Evolutionary conservation across 2,329 filamentous ascomycete species (phyloP), one percentile per base, ranked within the genome.

Genomic region (Colletotrichum gloeosporioides): DNA sequence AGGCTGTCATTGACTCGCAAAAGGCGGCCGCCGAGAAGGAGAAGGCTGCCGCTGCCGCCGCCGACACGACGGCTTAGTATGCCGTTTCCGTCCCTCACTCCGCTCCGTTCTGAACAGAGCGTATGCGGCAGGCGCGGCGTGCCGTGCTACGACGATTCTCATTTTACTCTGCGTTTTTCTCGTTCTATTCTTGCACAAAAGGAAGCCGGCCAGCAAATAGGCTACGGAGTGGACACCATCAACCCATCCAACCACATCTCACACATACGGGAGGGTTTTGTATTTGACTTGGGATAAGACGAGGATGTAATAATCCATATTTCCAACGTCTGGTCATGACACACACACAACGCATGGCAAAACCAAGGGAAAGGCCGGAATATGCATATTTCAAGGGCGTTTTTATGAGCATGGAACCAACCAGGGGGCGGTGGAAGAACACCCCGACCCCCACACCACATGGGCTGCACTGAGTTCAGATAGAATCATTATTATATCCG

Each of bases 1-100:
- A 91, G 83, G 88, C 88, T 62, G 89, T 92, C 44, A 81, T 92
- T 8, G 90, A 92, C 81, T 91, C 90, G 25, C 90, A 90, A 80
- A 88, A 88, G 81, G 86, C 85, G 32, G 85, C 87, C n/a, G 86
- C 89, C 62, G 88, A 83, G 75, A 81, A 80, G 59, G 82, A n/a
- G 69, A 77, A 62, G 76, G 79, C 77, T 34, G 77, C 76, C n/a
- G 77, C 80, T 22, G 80, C 78, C 18, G 79, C 80, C 8, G 78
- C 77, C 10, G 76, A 77, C 8, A 79, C 81, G 9, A 73, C 65
- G 71, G 75, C 71, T 64, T 77, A 77, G 75, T 34, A 39, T 4
- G 71, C 36, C 25, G 31, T 1, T 57, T 53, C 25, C 29, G 70
- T 53, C 25, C 65, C 49, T 71, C 59, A 36, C 25, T 74, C 74